Conservation (phyloP, 768 basidiomycete species). For the Cyclocybe cylindracea region DNA sequence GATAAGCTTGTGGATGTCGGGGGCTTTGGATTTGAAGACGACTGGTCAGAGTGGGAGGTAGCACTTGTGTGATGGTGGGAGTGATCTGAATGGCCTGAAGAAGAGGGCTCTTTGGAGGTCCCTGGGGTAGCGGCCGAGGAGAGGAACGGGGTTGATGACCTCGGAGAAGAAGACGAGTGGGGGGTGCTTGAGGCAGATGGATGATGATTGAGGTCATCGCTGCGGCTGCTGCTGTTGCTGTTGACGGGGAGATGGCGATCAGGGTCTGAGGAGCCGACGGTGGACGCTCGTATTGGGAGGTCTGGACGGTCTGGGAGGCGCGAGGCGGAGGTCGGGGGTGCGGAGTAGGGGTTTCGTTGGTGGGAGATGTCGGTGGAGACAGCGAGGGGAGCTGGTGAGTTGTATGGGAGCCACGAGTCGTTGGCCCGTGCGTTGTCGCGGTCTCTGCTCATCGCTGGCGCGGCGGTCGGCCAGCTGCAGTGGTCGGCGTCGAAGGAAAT, state of each 20-base stretch:
- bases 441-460: slow-evolving; percentile 36
- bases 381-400: slow-evolving; percentile 16
- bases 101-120: slow-evolving; percentile 47
- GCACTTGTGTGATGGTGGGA: slow-evolving; percentile 46
- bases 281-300: slow-evolving; percentile 66
- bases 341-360: slow-evolving; percentile 31
- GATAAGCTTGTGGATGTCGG: slow-evolving; percentile 55
- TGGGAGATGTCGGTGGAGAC: slow-evolving; percentile 26
- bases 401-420: slow-evolving; percentile 33
- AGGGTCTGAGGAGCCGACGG: slow-evolving; percentile 55
- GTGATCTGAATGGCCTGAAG: slow-evolving; percentile 54
- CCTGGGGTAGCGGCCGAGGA: slow-evolving; percentile 53
- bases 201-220: slow-evolving; percentile 71
- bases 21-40: slow-evolving; percentile 30
- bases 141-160: slow-evolving; percentile 47
- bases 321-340: slow-evolving; percentile 34
- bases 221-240: slow-evolving; percentile 41
- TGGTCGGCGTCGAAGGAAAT: not conserved
- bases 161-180: slow-evolving; percentile 34
- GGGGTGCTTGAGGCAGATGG: slow-evolving; percentile 25
- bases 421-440: slow-evolving; percentile 33
- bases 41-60: slow-evolving; percentile 53
- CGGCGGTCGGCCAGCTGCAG: too few relatives aligned
- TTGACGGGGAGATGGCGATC: slow-evolving; percentile 47
- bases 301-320: slow-evolving; percentile 52